phyloP scores from a whole-genome alignment of 2,329 filamentous ascomycete genomes.

The Penicillium sp. region DNA sequence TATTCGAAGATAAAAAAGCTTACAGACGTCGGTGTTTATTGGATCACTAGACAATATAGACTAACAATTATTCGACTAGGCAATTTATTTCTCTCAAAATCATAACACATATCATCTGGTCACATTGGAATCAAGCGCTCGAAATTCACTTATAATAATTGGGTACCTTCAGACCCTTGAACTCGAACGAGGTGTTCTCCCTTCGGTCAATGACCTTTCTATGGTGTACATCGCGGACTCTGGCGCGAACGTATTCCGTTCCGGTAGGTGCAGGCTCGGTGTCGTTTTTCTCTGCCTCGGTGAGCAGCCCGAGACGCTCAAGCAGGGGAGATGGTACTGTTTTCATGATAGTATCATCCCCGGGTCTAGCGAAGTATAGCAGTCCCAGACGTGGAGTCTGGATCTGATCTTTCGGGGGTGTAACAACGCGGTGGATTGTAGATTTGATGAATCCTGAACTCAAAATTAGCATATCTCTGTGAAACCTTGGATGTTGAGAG shows the following conservation, averaged over 20 bases:
- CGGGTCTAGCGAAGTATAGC: slow-evolving; percentile 42
- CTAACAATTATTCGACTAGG: no score
- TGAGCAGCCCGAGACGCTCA: slow-evolving; percentile 41
- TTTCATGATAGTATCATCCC: slow-evolving; percentile 32
- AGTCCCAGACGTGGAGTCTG: slow-evolving; percentile 35
- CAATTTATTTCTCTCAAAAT: no score
- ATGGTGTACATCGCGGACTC: slow-evolving; percentile 51
- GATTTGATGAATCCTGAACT: slow-evolving; percentile 29
- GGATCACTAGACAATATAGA: no score
- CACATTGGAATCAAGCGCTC: no score
- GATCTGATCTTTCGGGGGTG: slow-evolving; percentile 38
- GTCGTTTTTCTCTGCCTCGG: slow-evolving; percentile 42
- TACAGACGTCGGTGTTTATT: no score
- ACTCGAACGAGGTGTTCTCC: slow-evolving; percentile 49
- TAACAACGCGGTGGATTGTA: slow-evolving; percentile 39
- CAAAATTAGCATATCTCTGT: neutral
- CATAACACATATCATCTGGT: no score
- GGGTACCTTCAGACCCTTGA: slow-evolving; percentile 44
- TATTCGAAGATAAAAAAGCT: no score
- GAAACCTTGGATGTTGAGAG: neutral
- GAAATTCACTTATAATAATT: slow-evolving; percentile 34
- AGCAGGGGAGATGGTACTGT: slow-evolving; percentile 41
- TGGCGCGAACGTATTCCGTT: slow-evolving; percentile 50
- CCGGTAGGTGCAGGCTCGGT: slow-evolving; percentile 41
- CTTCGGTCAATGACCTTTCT: slow-evolving; percentile 48